These are phyloP conservation scores for Cucumis variabilis DNA, from an alignment of 331 rosid genomes.

Conservation along the genomic window DNA sequence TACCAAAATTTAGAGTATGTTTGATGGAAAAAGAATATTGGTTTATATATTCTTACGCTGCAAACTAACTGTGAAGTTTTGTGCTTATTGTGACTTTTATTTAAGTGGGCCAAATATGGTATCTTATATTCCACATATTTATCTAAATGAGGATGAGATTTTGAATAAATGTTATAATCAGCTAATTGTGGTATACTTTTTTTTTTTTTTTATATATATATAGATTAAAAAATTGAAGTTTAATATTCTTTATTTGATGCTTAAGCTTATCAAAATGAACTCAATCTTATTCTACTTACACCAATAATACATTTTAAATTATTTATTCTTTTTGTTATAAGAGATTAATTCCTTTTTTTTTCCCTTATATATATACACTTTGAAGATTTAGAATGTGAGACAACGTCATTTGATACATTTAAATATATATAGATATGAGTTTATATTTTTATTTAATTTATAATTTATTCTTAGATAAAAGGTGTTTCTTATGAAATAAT, in stretches of 20 bases:
- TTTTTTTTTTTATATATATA: too few relatives aligned
- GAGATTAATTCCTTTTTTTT: neutral
- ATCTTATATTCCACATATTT: neutral
- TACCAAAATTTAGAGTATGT: neutral
- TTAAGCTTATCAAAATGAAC: neutral
- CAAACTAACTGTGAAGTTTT: neutral
- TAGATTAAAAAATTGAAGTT: too few relatives aligned
- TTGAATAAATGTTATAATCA: neutral
- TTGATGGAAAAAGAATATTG: neutral
- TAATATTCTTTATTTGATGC: neutral
- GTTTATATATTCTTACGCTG: conserved; percentile 1
- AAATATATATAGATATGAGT: too few relatives aligned
- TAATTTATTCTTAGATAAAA: too few relatives aligned
- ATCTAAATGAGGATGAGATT: neutral
- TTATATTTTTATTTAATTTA: too few relatives aligned
- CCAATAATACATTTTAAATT: neutral
- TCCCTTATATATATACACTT: too few relatives aligned
- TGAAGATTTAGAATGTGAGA: neutral
- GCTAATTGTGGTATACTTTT: neutral
- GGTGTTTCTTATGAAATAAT: too few relatives aligned
- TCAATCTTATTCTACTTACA: neutral
- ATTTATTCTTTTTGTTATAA: neutral
- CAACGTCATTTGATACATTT: neutral
- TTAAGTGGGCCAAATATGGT: conserved; percentile 12
- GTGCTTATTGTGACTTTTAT: neutral